phyloP scores from a whole-genome alignment of 2,329 filamentous ascomycete species.

The Fusarium graminum region DNA sequence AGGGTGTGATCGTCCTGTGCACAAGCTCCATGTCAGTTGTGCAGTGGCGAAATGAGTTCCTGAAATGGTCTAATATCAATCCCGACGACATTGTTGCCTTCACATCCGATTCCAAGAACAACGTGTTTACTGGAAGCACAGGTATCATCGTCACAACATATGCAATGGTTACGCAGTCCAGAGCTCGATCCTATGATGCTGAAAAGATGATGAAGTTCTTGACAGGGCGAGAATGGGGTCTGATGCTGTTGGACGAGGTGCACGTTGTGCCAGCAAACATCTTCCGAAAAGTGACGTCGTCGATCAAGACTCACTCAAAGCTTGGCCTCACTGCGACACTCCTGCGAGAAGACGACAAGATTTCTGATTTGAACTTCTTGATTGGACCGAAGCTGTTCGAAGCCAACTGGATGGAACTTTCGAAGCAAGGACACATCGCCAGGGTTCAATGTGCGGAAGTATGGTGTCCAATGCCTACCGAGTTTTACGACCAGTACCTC shows the following conservation, averaged over 20 bases:
- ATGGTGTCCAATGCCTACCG: constrained; percentile 99
- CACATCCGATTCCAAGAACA: constrained; percentile 90
- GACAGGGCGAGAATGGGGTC: constrained; percentile 89
- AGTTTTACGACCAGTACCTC: constrained; percentile 97
- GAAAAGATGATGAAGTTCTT: constrained; percentile 99
- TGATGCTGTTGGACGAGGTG: constrained; percentile 97
- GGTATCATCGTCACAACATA: constrained; percentile 98
- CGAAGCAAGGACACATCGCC: constrained; percentile 96
- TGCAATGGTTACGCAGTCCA: constrained; percentile 96
- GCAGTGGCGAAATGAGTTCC: constrained; percentile 95
- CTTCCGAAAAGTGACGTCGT: constrained; percentile 92
- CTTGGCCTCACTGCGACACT: constrained; percentile 94
- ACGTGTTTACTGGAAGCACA: constrained; percentile 84
- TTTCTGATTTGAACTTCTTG: constrained; percentile 95
- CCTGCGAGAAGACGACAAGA: constrained; percentile 97
- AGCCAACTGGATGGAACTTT: constrained; percentile 99
- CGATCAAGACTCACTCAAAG: constrained; percentile 95
- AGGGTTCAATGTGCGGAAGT: constrained; percentile 98
- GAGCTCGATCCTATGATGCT: constrained; percentile 89
- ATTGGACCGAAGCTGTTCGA: constrained; percentile 98
- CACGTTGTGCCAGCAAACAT: constrained; percentile 98
- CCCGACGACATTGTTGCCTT: constrained; percentile 95
- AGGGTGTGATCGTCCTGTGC: constrained; percentile 93
- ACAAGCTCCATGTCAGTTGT: constrained; percentile 98
- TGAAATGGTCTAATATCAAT: constrained; percentile 97